Evolutionary conservation across 1,284 basidiomycete species (phyloP).

Genomic region (Rhodofomes roseus): DNA sequence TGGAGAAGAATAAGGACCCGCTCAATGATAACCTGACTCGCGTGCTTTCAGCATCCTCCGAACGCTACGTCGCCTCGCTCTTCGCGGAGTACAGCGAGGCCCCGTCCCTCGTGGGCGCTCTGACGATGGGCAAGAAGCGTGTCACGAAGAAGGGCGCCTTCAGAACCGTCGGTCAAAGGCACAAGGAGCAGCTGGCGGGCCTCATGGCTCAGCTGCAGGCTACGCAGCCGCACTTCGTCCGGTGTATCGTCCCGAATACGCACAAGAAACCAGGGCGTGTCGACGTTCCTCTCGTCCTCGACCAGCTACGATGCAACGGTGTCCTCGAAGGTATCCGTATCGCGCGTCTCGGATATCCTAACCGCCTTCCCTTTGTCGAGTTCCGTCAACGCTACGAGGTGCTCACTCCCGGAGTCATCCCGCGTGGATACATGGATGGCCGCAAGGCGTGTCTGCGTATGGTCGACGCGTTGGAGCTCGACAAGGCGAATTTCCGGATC

Average conservation of each 20-base stretch:
- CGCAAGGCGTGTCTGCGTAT: slow-evolving; percentile 93
- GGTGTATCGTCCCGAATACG: slow-evolving; percentile 96
- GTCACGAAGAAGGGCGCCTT: slow-evolving; percentile 94
- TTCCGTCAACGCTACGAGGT: slow-evolving; percentile 98
- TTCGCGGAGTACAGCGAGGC: slow-evolving; percentile 82
- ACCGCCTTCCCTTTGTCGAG: slow-evolving; percentile 94
- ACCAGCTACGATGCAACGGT: slow-evolving; percentile 98
- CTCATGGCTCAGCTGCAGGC: slow-evolving; percentile 91
- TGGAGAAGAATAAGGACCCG: slow-evolving; percentile 99
- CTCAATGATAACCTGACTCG: slow-evolving; percentile 95
- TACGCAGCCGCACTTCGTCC: slow-evolving; percentile 97
- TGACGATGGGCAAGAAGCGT: slow-evolving; percentile 68
- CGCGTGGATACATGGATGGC: slow-evolving; percentile 95
- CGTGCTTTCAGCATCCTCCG: slow-evolving; percentile 81
- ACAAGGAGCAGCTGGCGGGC: slow-evolving; percentile 93
- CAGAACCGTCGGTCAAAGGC: slow-evolving; percentile 92
- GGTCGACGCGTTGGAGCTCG: slow-evolving; percentile 87
- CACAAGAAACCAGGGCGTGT: slow-evolving; percentile 91
- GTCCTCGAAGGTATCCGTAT: slow-evolving; percentile 99
- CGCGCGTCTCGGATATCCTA: slow-evolving; percentile 95
- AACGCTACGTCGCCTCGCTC: slow-evolving; percentile 79
- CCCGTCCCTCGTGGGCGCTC: slow-evolving; percentile 29
- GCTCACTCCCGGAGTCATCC: slow-evolving; percentile 89
- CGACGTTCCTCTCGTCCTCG: slow-evolving; percentile 92
- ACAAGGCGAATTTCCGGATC: slow-evolving; percentile 83